These are phyloP conservation scores for Globisporangium heterothallicum DNA, from an alignment of 352 stramenopile species.

Conservation along the genomic window DNA sequence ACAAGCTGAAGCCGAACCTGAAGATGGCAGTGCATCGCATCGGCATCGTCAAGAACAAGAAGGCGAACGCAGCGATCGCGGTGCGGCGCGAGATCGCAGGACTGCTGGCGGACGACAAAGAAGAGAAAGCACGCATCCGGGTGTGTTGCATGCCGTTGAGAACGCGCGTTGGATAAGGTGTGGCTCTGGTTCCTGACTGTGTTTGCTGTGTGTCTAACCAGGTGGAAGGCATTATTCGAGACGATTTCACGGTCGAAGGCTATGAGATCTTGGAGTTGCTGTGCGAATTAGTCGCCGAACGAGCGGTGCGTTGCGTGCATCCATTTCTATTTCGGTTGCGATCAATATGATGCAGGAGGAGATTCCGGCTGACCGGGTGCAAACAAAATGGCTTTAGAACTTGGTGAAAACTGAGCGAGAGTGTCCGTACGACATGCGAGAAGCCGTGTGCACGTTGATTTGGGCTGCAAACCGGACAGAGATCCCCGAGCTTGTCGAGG, in stretches of 20 bases:
- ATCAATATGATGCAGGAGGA: background rate
- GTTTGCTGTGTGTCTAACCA: constrained; percentile 13
- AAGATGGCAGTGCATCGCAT: constrained; percentile 92
- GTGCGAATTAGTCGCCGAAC: constrained; percentile 91
- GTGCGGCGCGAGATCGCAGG: constrained; percentile 71
- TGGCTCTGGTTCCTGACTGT: background rate
- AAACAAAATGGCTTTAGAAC: constrained; percentile 28
- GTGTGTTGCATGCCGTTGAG: too few species aligned
- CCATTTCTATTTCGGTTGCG: background rate
- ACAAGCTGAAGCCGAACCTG: constrained; percentile 90
- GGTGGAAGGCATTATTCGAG: constrained; percentile 91
- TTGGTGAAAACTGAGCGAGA: constrained; percentile 88
- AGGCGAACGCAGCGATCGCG: constrained; percentile 71
- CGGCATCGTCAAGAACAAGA: constrained; percentile 91
- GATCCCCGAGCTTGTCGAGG: constrained; percentile 90
- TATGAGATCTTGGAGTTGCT: constrained; percentile 94
- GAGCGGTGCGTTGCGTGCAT: constrained; percentile 50
- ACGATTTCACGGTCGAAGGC: constrained; percentile 94
- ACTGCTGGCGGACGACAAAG: constrained; percentile 83
- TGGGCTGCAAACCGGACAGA: constrained; percentile 89
- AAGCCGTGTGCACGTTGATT: constrained; percentile 92
- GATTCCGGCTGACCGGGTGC: background rate
- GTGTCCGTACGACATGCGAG: constrained; percentile 92
- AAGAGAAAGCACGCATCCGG: constrained; percentile 93
- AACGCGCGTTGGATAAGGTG: too few species aligned